phyloP scores from a whole-genome alignment of 306 rosid genomes.

The Boehmeria nivea region DNA sequence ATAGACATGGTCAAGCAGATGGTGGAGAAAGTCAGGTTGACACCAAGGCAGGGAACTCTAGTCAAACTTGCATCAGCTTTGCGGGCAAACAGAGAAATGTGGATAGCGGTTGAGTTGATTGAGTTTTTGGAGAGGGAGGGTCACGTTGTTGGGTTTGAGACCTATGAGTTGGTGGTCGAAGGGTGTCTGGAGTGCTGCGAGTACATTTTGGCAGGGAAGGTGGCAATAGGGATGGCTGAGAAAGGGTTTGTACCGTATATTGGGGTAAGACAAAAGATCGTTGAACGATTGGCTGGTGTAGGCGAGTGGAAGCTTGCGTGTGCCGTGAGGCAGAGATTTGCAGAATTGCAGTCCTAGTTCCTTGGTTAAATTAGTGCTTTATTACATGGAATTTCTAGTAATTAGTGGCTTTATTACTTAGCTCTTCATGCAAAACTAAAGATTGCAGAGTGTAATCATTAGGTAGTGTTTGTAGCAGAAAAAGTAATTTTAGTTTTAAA shows the following conservation, averaged over 20 bases:
- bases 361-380: too few species aligned
- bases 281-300: constrained; percentile 60
- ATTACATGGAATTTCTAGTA: too few species aligned
- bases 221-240: constrained; percentile 51
- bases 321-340: constrained; percentile 66
- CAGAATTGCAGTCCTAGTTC: constrained; percentile 41
- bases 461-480: too few species aligned
- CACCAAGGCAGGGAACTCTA: constrained; percentile 43
- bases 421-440: too few species aligned
- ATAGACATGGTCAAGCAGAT: constrained; percentile 39
- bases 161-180: constrained; percentile 61
- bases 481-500: too few species aligned
- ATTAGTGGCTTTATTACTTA: too few species aligned
- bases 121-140: constrained; percentile 55
- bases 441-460: too few species aligned
- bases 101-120: constrained; percentile 61
- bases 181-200: constrained; percentile 71
- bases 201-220: constrained; percentile 74
- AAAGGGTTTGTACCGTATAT: constrained; percentile 56
- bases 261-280: constrained; percentile 62
- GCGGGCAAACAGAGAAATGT: constrained; percentile 53
- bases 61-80: constrained; percentile 40
- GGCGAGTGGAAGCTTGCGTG: constrained; percentile 72
- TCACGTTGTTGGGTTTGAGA: constrained; percentile 55
- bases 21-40: constrained; percentile 41